A percentile compares a stretch with the other conserved stretches of the same genome.
Conservation (phyloP, 192 early-diverging fungal species). For the Backusella liffmaniae region DNA sequence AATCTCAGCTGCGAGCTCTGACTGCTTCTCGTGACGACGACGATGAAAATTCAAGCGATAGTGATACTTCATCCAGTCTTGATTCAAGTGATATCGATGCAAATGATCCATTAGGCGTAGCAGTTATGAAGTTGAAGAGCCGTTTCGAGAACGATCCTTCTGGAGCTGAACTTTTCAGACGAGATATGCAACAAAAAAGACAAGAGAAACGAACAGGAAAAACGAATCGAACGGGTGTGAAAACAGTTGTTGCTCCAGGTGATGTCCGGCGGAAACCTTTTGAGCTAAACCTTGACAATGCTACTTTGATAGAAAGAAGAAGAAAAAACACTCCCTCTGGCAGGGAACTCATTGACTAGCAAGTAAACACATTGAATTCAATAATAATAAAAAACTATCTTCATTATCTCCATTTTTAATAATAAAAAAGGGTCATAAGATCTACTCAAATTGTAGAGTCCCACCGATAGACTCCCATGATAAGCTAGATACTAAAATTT, state of each 20-base stretch:
- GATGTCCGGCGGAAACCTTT: slow-evolving; percentile 10
- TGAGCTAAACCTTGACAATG: slow-evolving; percentile 28
- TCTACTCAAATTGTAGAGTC: not conserved
- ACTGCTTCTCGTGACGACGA: slow-evolving; percentile 16
- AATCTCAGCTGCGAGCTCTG: slow-evolving; percentile 7
- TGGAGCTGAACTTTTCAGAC: not conserved
- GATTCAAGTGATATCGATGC: not conserved
- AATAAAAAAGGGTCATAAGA: not conserved
- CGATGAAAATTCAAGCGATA: not conserved
- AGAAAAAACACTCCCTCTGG: slow-evolving; percentile 9
- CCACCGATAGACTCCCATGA: not conserved
- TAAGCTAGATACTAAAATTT: not conserved
- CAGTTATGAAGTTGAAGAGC: not conserved
- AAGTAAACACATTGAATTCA: not conserved
- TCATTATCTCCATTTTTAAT: not conserved
- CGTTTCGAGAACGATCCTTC: not conserved
- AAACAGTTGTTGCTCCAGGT: not conserved
- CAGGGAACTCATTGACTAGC: not conserved
- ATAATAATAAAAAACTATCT: not conserved
- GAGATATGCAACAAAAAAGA: not conserved
- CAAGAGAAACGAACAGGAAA: not conserved
- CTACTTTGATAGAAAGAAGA: slow-evolving; percentile 28
- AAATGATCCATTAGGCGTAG: not conserved
- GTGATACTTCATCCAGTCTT: not conserved
- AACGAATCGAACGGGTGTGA: not conserved